Evolutionary conservation across 768 basidiomycete genomes (phyloP).

Genomic region (Kwoniella shandongensis): DNA sequence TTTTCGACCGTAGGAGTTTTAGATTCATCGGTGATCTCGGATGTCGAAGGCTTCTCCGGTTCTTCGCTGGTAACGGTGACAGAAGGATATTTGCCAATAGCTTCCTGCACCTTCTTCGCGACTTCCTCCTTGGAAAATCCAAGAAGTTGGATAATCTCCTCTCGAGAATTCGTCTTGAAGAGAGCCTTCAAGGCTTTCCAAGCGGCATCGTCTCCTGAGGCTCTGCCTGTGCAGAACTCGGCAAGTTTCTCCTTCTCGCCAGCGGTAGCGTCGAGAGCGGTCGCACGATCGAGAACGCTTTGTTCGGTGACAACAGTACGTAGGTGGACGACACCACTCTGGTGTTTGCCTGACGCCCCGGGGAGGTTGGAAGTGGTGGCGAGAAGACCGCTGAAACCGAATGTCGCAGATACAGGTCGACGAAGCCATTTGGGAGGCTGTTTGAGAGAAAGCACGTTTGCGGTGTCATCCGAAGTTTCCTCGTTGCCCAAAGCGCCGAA

Average conservation of each 20-base stretch:
- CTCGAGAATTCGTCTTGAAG: constrained; percentile 83
- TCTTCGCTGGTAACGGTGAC: not conserved
- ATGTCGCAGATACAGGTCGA: constrained; percentile 73
- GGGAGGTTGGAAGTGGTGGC: constrained; percentile 73
- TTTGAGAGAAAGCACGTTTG: constrained; percentile 71
- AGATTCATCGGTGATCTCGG: constrained; percentile 55
- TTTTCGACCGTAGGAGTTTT: constrained; percentile 51
- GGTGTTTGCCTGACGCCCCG: constrained; percentile 66
- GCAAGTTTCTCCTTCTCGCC: constrained; percentile 60
- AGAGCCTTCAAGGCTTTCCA: constrained; percentile 80
- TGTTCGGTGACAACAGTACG: constrained; percentile 75
- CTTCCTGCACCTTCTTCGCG: constrained; percentile 72
- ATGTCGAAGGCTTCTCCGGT: not conserved
- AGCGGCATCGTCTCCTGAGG: constrained; percentile 57
- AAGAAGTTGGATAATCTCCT: constrained; percentile 83
- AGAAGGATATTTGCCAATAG: constrained; percentile 62
- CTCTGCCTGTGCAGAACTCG: constrained; percentile 63
- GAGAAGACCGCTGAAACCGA: constrained; percentile 89
- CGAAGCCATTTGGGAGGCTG: constrained; percentile 97
- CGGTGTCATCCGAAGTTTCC: constrained; percentile 57
- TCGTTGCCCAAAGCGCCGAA: constrained; percentile 68
- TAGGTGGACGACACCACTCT: constrained; percentile 77
- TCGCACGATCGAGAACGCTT: constrained; percentile 70
- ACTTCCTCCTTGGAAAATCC: constrained; percentile 91
- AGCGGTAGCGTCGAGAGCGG: constrained; percentile 65